Base-by-base conservation (phyloP, 2,329 filamentous ascomycete genomes). In the Sporothrix phasma region DNA sequence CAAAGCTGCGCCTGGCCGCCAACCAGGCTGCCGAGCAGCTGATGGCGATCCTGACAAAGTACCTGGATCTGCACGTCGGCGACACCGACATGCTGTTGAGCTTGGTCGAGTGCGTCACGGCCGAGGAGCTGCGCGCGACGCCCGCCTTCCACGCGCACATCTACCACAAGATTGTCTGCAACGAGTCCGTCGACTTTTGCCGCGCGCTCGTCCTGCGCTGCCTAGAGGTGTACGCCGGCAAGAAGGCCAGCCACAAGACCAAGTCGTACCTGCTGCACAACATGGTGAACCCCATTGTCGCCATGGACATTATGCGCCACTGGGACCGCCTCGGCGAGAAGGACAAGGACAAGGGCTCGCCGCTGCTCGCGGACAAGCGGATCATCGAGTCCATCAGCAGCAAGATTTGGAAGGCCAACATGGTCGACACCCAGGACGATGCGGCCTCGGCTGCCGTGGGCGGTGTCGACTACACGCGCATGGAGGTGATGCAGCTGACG, bases 401-500 rank as follows among this genome's bases (percentile, higher is more conserved):
- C 70, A 94, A 92, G 74, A 86, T 99, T 62, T 99, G 94, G 95
- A 93, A 90, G 74, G 88, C 92, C 24, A 91, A 95, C 67, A 80
- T 92, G 37, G 86, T 88, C 29, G 92, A 96, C 74, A 81, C 87
- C 2, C 86, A 86, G 45, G 93, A 97, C 69, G 94, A 97, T 70
- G 51, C 24, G 15, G 34, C 85, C 88, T 41, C 85, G 84, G 37
- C 51, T 3, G 91, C 93, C 70, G 85, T 89, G 41, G 92, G 92
- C 13, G 92, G 92, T 7, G 91, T 97, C 61, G 94, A 99, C 72
- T 94, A 97, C 75, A 95, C 92, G 1, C 84, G 94, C 17, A 96
- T 97, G 85, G 95, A 99, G 73, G 84, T 97, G 10, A 83, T 99
- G 53, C 95, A 99, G 73, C 83, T 97, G 51, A 97, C 94, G 5